These are phyloP conservation scores for Wickerhamiella nectarea DNA, from an alignment of 805 yeast species.

Conservation along the genomic window DNA sequence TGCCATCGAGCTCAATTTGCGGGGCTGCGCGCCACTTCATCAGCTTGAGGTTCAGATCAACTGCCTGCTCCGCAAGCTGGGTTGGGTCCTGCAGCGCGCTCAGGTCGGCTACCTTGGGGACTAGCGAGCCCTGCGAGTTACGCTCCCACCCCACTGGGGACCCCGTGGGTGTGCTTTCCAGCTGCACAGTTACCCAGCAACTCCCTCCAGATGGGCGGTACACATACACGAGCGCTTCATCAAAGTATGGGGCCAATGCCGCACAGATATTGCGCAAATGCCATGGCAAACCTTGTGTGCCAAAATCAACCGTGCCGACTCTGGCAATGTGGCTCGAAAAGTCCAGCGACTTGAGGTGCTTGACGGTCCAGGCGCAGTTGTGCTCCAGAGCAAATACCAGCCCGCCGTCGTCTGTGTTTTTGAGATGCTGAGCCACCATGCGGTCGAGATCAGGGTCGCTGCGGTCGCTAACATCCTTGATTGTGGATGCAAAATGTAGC, in stretches of 20 bases:
- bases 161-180: constrained; percentile 16
- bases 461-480: background rate
- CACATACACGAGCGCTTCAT: constrained; percentile 29
- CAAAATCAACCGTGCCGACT: constrained; percentile 16
- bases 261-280: constrained; percentile 47
- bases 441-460: constrained; percentile 2
- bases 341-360: background rate
- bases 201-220: constrained; percentile 26
- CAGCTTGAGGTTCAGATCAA: constrained; percentile 73
- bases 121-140: constrained; percentile 50
- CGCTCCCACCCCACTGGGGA: constrained; percentile 83
- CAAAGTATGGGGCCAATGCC: constrained; percentile 28
- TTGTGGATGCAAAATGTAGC: constrained; percentile 9
- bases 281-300: constrained; percentile 29
- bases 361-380: background rate
- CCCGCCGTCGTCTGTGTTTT: constrained; percentile 2
- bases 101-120: constrained; percentile 73
- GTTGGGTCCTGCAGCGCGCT: constrained; percentile 70
- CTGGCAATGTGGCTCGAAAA: background rate
- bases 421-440: background rate
- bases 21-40: constrained; percentile 98
- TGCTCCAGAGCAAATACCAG: constrained; percentile 11
- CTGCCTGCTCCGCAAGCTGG: constrained; percentile 79
- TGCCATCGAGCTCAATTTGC: constrained; percentile 49
- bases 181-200: constrained; percentile 20